Base-by-base conservation (phyloP, 768 basidiomycete genomes). In the Suillus clintonianus region DNA sequence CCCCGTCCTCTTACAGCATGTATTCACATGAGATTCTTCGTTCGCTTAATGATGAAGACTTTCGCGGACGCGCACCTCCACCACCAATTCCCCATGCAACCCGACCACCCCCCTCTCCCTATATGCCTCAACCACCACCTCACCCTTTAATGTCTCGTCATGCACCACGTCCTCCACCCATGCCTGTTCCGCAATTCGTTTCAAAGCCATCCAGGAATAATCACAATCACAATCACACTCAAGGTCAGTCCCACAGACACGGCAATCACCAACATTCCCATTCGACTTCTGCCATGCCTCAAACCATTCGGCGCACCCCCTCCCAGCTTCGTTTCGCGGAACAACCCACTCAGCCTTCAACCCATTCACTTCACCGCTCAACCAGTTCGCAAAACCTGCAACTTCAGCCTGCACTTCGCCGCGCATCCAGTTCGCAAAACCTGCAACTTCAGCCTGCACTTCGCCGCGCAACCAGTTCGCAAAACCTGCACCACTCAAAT, bases 211-310 rank as follows among this genome's bases (percentile, higher is more conserved):
- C 24, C 48, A 58, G 24, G 32, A 56, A 57, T 10, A 60, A 65
- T 8, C 64, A 61, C 15, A 24, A 22, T 67, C 60, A 37, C 37
- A 14, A n/a, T 54, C 34, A 47, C 54, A 24, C 43, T 41, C 61
- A 58, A 53, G 45, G 32, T 30, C 64, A 17, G 22, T 69, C 24
- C 68, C 73, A 11, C 56, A 57, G 39, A 13, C 56, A 70, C 62
- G 32, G 61, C 48, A 14, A 54, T 66, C 42, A 62, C 69, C 70
- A 72, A 22, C 71, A 67, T 60, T 70, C 76, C 42, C 73, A 76
- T 45, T 75, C 71, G 24, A 62, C 63, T 36, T 64, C 76, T 47
- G 59, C 65, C 10, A 42, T 9, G 13, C 22, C 59, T n/a, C 64
- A 59, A 19, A 19, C 63, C 9, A 62, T 65, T 43, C 67, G 67